A percentile compares a stretch with the other conserved stretches of the same genome.
Conservation (phyloP, 805 yeast genomes). For the Clavispora santaluciae region DNA sequence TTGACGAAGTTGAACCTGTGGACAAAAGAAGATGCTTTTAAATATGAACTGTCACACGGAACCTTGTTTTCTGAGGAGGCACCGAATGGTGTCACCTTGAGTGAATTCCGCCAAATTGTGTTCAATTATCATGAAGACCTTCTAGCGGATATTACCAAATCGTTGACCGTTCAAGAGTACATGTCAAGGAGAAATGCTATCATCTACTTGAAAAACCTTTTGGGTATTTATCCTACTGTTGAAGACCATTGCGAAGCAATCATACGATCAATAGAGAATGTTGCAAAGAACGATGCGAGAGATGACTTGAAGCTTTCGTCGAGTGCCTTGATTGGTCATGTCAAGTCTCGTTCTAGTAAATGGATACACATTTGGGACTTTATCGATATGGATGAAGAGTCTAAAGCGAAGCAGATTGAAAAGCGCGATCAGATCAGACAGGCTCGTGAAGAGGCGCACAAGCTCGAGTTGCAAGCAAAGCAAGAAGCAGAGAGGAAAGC, state of each 20-base stretch:
- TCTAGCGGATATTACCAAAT: slow-evolving; percentile 36
- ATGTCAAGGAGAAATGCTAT: slow-evolving; percentile 79
- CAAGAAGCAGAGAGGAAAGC: slow-evolving; percentile 8
- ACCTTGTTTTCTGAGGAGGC: not conserved
- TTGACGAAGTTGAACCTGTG: slow-evolving; percentile 46
- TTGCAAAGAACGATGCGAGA: slow-evolving; percentile 53
- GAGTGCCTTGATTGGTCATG: slow-evolving; percentile 62
- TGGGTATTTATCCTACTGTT: slow-evolving; percentile 61
- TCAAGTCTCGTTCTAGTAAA: slow-evolving; percentile 48
- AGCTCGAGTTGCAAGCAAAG: slow-evolving; percentile 11
- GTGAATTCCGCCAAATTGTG: slow-evolving; percentile 35
- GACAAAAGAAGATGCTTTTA: slow-evolving; percentile 28
- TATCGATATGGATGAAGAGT: slow-evolving; percentile 44
- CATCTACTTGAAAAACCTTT: slow-evolving; percentile 63
- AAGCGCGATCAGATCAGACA: slow-evolving; percentile 10
- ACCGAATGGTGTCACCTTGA: slow-evolving; percentile 15
- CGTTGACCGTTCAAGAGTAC: slow-evolving; percentile 53
- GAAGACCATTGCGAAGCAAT: slow-evolving; percentile 60
- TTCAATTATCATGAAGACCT: slow-evolving; percentile 54
- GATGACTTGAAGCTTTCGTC: slow-evolving; percentile 80
- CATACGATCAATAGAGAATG: slow-evolving; percentile 41
- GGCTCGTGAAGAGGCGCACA: not conserved
- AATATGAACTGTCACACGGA: slow-evolving; percentile 11
- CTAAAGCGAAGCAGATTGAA: slow-evolving; percentile 22
- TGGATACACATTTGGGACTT: slow-evolving; percentile 58